Base-by-base conservation (phyloP, 2,329 filamentous ascomycete genomes). In the Diaporthe destruens region DNA sequence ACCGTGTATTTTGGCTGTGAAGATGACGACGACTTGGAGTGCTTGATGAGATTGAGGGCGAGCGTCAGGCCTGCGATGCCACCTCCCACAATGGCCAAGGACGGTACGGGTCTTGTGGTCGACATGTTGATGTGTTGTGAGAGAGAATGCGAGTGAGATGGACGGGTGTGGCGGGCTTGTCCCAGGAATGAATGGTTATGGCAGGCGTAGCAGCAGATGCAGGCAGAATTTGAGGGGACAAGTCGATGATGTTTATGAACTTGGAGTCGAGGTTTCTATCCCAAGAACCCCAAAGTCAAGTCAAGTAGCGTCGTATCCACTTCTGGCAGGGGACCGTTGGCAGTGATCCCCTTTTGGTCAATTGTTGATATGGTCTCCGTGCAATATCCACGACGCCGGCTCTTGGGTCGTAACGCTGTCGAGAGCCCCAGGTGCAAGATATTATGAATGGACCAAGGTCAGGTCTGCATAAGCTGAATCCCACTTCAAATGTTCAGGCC, bases 41-140 rank as follows among this genome's bases (percentile, higher is more conserved):
- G 79, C 57, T 76, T 72, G 8, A 78, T 74, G 7, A 84, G 79
- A 25, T 76, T 76, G 23, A 83, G 78, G 2, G 82, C 87, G 11
- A 91, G 84, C 11, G 81, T 81, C 23, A 90, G 82, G 34, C 89
- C 89, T 34, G 85, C 86, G 72, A 91, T 89, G 44, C 89, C 89
- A 54, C 88, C 88, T 73, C 89, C 89, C 20, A 91, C 81, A 53
- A 91, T 88, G 75, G 89, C 88, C 72, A 90, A 70, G 69, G 74
- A 75, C 20, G 73, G 73, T 11, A 57, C 51, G 6, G 55, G 16
- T 18, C 36, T 61, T 11, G 55, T 5, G 6, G 44, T 16, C 16
- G 68, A 36, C 68, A 70, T 70, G 23, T 18, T 36, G 34, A 59
- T 2, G 44, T 53, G 7, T 7, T 20, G 1, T 23, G 9, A 16